These are phyloP conservation scores for Scedosporium apiospermum DNA, from an alignment of 2,329 filamentous ascomycete genomes.

Conservation along the genomic window DNA sequence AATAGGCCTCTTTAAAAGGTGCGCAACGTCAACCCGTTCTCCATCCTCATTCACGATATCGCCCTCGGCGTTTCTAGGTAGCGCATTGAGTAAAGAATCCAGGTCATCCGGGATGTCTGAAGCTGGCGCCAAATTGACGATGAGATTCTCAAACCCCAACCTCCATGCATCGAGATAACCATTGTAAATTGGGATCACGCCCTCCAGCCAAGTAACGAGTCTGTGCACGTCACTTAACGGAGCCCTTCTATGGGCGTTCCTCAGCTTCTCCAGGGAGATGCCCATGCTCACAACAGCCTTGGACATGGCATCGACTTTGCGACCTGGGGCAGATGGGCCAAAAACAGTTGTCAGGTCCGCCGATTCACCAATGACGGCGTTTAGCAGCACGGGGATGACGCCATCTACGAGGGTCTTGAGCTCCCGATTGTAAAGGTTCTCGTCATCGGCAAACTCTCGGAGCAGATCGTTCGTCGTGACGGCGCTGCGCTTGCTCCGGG, in stretches of 20 bases:
- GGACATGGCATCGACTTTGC: slow-evolving; percentile 54
- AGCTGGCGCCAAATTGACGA: slow-evolving; percentile 81
- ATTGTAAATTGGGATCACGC: slow-evolving; percentile 67
- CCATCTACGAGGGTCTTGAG: slow-evolving; percentile 89
- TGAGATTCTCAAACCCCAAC: slow-evolving; percentile 85
- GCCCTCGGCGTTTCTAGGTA: slow-evolving; percentile 54
- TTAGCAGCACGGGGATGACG: slow-evolving; percentile 85
- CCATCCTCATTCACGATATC: slow-evolving; percentile 65
- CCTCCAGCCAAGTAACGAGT: slow-evolving; percentile 73
- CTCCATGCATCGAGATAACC: slow-evolving; percentile 85
- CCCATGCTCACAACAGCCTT: slow-evolving; percentile 94
- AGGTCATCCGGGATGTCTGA: slow-evolving; percentile 43
- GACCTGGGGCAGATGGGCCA: slow-evolving; percentile 39
- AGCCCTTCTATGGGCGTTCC: slow-evolving; percentile 68
- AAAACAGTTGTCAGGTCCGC: slow-evolving; percentile 60
- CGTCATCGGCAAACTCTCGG: slow-evolving; percentile 71
- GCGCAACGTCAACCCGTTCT: slow-evolving; percentile 88
- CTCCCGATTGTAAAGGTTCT: slow-evolving; percentile 81
- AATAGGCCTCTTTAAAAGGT: slow-evolving; percentile 80
- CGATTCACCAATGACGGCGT: slow-evolving; percentile 68
- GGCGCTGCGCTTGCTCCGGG: slow-evolving; percentile 54
- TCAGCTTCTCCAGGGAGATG: slow-evolving; percentile 75
- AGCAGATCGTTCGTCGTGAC: slow-evolving; percentile 69
- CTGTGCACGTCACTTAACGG: slow-evolving; percentile 63
- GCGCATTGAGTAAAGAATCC: slow-evolving; percentile 47